A percentile compares a stretch with the other conserved stretches of the same genome.
phyloP scores from a whole-genome alignment of 805 yeast genomes.

The Zygotorulaspora sp. region DNA sequence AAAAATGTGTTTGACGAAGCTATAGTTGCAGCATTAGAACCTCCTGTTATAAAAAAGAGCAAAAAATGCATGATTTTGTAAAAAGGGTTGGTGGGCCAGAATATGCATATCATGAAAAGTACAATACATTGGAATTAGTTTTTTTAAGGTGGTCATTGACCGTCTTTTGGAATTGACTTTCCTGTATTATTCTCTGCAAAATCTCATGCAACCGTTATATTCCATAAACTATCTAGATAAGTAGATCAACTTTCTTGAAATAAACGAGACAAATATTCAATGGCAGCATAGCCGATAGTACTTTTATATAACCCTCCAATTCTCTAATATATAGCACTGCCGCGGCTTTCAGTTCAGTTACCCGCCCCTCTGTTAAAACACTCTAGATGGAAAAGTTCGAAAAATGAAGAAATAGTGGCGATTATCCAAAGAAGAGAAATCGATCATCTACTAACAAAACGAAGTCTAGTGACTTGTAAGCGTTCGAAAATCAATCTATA shows the following conservation, averaged over 20 bases:
- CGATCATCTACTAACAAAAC: neutral
- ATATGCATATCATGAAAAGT: neutral
- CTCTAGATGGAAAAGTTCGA: neutral
- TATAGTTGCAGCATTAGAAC: constrained; percentile 95
- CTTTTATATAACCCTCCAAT: no score
- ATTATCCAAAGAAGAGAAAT: neutral
- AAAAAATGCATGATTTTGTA: constrained; percentile 76
- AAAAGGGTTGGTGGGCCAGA: constrained; percentile 9
- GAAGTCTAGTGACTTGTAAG: neutral
- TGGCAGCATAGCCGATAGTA: no score
- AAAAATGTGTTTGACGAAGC: constrained; percentile 99
- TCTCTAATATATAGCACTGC: no score
- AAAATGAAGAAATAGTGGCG: constrained; percentile 1
- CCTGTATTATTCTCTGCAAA: constrained; percentile 1
- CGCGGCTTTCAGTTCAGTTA: no score
- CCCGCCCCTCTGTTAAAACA: no score
- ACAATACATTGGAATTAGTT: neutral
- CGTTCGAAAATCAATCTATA: neutral
- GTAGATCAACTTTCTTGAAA: neutral
- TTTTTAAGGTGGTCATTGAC: neutral
- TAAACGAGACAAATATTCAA: neutral
- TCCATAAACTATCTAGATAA: neutral
- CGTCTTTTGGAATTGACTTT: constrained; percentile 2
- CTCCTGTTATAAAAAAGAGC: constrained; percentile 83
- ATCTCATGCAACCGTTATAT: neutral